Conservation (phyloP, 345 rosid genomes). For the Lepidium aucheri region DNA sequence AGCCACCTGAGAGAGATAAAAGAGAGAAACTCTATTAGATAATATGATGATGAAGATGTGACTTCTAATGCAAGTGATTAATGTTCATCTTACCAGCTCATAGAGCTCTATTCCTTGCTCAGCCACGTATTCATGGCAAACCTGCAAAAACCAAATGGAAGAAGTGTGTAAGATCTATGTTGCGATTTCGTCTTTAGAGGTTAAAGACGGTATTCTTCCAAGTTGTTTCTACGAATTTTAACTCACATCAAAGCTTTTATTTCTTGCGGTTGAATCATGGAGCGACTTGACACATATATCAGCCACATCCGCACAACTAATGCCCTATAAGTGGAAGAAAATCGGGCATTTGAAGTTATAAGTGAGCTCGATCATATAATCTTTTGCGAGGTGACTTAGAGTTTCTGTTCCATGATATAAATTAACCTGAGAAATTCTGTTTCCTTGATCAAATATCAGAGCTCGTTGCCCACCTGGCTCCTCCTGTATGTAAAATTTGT, state of each 20-base stretch:
- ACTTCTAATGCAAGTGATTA: background rate
- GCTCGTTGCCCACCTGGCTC: constrained; percentile 98
- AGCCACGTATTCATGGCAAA: constrained; percentile 78
- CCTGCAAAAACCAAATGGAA: constrained; percentile 38
- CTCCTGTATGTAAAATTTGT: constrained; percentile 42
- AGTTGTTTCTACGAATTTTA: too few species aligned
- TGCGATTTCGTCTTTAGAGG: background rate
- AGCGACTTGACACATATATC: constrained; percentile 89
- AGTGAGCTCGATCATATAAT: background rate
- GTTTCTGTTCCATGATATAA: background rate
- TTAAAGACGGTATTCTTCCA: background rate
- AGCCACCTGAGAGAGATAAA: constrained; percentile 53
- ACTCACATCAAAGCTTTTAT: constrained; percentile 92
- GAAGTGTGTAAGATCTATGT: background rate
- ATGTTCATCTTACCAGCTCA: constrained; percentile 55
- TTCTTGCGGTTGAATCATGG: constrained; percentile 88
- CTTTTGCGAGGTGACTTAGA: background rate
- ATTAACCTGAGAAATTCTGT: constrained; percentile 78
- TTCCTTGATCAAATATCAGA: constrained; percentile 91
- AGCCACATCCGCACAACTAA: constrained; percentile 90
- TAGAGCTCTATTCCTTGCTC: constrained; percentile 88
- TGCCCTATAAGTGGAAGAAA: constrained; percentile 41
- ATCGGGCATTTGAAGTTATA: background rate
- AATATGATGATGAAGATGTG: background rate
- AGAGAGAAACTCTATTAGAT: background rate